A percentile compares a stretch with the other conserved stretches of the same genome.
Evolutionary conservation across 2,329 filamentous ascomycete genomes (phyloP).

Genomic region (Plectosphaerella sp.): DNA sequence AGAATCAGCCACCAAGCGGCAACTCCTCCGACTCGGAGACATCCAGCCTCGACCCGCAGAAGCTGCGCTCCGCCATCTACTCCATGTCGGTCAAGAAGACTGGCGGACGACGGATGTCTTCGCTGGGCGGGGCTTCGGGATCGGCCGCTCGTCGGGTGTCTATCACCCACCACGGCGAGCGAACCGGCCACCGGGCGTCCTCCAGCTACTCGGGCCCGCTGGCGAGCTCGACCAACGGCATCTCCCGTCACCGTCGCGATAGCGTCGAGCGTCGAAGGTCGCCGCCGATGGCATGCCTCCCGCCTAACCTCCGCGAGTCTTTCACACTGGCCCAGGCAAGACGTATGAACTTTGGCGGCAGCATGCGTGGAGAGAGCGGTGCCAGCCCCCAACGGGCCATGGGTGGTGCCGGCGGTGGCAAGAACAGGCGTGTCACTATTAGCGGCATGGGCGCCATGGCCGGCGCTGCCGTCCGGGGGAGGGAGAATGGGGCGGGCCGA

Average conservation of each 20-base stretch:
- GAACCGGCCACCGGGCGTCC: conserved; percentile 13
- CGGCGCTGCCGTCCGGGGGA: conserved; percentile 3
- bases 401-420: conserved; percentile 7
- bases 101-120: conserved; percentile 36
- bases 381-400: conserved; percentile 7
- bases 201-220: conserved; percentile 34
- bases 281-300: conserved; percentile 49
- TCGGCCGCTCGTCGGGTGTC: conserved; percentile 38
- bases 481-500: conserved; percentile 10
- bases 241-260: conserved; percentile 47
- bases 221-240: conserved; percentile 49
- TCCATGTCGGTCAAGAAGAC: conserved; percentile 38
- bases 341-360: conserved; percentile 50
- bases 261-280: conserved; percentile 47
- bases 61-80: conserved; percentile 51
- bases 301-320: conserved; percentile 30
- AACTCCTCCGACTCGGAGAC: conserved; percentile 47
- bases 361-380: conserved; percentile 15
- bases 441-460: conserved; percentile 8
- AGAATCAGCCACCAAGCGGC: conserved; percentile 44
- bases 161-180: conserved; percentile 18
- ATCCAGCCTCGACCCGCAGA: conserved; percentile 45
- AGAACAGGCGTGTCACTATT: conserved; percentile 13
- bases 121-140: conserved; percentile 30
- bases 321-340: conserved; percentile 53